These are phyloP conservation scores for Erythrophleum fordii DNA, from an alignment of 306 rosid genomes.

Conservation along the genomic window DNA sequence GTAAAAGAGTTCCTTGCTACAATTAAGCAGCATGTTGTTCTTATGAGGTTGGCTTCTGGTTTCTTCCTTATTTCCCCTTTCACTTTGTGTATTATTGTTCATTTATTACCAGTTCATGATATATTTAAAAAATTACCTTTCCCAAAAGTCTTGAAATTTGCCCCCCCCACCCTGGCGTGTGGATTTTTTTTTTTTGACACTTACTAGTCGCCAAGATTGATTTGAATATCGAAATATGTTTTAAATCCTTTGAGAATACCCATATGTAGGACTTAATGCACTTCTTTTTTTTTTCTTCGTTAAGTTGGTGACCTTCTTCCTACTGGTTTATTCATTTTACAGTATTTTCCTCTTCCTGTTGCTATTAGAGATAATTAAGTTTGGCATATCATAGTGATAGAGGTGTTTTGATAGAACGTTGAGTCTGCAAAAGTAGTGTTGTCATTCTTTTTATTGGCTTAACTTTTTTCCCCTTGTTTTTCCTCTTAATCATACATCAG, in stretches of 20 bases:
- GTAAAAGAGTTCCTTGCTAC: conserved; percentile 97
- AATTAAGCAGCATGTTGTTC: conserved; percentile 86
- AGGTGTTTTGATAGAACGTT: neutral
- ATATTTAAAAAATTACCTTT: conserved; percentile 1
- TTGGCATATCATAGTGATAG: neutral
- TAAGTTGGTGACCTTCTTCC: neutral
- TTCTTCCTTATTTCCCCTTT: neutral
- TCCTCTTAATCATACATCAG: neutral
- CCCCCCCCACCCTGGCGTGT: no score
- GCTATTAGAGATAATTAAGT: neutral
- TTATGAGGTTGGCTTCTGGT: conserved; percentile 71
- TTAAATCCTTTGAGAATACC: neutral
- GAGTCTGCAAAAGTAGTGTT: neutral
- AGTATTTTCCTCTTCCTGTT: neutral
- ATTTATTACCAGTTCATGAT: conserved; percentile 17
- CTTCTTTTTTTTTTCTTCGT: neutral
- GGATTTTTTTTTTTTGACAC: neutral
- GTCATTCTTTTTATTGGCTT: neutral
- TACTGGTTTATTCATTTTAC: neutral
- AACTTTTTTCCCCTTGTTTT: neutral
- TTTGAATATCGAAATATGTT: neutral
- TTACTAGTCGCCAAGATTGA: neutral
- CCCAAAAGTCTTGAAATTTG: no score
- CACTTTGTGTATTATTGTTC: neutral
- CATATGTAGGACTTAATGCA: neutral